phyloP scores from a whole-genome alignment of 352 stramenopile species.

The Globisporangium nodosum region DNA sequence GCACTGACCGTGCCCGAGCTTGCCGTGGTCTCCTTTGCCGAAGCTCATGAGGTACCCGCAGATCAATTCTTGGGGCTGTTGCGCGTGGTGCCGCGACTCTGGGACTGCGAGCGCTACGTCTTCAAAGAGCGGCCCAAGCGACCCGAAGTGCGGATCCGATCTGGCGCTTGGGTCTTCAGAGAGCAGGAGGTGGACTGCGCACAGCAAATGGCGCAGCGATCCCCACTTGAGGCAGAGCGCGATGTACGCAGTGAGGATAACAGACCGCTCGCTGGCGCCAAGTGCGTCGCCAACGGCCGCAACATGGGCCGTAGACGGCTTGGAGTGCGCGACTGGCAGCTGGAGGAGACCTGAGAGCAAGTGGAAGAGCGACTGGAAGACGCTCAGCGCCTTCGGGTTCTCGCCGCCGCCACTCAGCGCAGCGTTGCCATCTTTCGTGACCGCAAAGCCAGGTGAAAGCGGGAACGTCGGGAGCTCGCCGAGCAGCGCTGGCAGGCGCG shows the following conservation, averaged over 20 bases:
- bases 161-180: conserved; percentile 20
- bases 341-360: conserved; percentile 38
- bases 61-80: conserved; percentile 21
- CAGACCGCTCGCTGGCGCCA: conserved; percentile 18
- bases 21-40: conserved; percentile 80
- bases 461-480: conserved; percentile 41
- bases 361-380: conserved; percentile 51
- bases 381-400: conserved; percentile 18
- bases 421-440: not conserved
- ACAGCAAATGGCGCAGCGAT: conserved; percentile 42
- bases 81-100: conserved; percentile 17
- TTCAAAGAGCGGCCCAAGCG: conserved; percentile 26
- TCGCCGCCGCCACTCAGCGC: not conserved
- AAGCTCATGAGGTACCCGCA: conserved; percentile 75
- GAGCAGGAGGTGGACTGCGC: conserved; percentile 32
- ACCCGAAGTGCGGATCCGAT: conserved; percentile 14
- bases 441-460: conserved; percentile 41
- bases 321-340: not conserved
- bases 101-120: conserved; percentile 30
- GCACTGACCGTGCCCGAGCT: conserved; percentile 75
- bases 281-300: conserved; percentile 3
- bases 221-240: conserved; percentile 70
- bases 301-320: not conserved
- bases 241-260: conserved; percentile 43
- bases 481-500: conserved; percentile 55